Percentiles rank a stretch among this genome's conserved stretches.
Evolutionary conservation across 345 rosid species (phyloP).

Genomic region (Turritis glabra): DNA sequence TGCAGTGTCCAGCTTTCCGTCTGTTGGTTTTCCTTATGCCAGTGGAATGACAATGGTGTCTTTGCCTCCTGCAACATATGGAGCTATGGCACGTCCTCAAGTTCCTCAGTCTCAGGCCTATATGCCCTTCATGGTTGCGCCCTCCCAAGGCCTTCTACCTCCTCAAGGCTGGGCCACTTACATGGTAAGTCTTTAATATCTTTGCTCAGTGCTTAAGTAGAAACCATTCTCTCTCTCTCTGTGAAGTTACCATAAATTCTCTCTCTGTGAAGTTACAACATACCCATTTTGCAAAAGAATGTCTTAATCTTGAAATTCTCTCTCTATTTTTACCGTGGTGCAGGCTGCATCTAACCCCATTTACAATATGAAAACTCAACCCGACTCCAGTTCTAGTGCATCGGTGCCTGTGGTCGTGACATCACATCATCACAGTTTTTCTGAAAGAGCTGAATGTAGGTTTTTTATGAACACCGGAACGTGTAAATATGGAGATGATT

Average conservation of each 20-base stretch:
- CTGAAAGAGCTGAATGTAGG: constrained; percentile 76
- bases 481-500: constrained; percentile 78
- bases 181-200: constrained; percentile 47
- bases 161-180: constrained; percentile 70
- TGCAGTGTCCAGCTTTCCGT: constrained; percentile 50
- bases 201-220: not conserved
- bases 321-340: constrained; percentile 21
- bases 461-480: constrained; percentile 71
- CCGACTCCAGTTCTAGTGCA: constrained; percentile 54
- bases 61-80: constrained; percentile 54
- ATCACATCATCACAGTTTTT: constrained; percentile 45
- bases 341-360: constrained; percentile 49
- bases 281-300: constrained; percentile 5
- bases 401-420: constrained; percentile 42
- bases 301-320: constrained; percentile 10
- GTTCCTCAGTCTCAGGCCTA: constrained; percentile 48
- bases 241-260: not conserved
- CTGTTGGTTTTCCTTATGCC: constrained; percentile 56
- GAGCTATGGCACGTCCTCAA: constrained; percentile 50
- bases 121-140: constrained; percentile 61
- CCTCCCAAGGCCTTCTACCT: constrained; percentile 57
- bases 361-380: constrained; percentile 49
- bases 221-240: constrained; percentile 1
- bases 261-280: not conserved
- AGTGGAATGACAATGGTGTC: constrained; percentile 63